A percentile compares a stretch with the other conserved stretches of the same genome.
Conservation (phyloP, 2,329 filamentous ascomycete genomes). For the Fusarium irregulare region DNA sequence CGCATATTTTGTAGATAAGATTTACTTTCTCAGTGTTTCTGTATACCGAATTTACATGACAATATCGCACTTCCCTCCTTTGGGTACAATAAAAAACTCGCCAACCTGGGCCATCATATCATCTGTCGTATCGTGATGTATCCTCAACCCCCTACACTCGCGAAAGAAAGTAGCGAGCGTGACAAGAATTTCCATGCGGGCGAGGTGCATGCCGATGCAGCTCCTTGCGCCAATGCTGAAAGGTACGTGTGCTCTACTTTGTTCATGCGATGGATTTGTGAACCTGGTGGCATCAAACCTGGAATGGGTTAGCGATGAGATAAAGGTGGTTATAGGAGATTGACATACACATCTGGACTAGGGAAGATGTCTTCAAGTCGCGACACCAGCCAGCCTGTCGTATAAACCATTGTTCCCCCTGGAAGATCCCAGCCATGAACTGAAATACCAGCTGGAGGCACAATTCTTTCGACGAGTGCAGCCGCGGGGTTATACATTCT, state of each 20-base stretch:
- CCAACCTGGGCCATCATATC: conserved; percentile 6
- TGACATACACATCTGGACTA: not conserved
- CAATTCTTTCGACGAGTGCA: not conserved
- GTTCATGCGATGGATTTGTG: not conserved
- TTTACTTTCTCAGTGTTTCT: too few relatives aligned
- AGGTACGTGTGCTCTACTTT: conserved; percentile 8
- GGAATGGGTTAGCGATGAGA: accelerated
- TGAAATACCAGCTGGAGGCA: not conserved
- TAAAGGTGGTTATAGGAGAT: accelerated
- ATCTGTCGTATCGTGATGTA: not conserved
- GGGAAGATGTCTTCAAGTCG: not conserved
- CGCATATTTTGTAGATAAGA: not conserved
- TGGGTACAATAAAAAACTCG: conserved; percentile 10
- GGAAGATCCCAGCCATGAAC: conserved; percentile 7
- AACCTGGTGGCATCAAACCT: conserved; percentile 3
- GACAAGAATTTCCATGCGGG: conserved; percentile 12
- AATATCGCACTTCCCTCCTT: not conserved
- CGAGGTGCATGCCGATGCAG: conserved; percentile 12
- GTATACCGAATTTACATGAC: not conserved
- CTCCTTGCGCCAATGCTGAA: conserved; percentile 10
- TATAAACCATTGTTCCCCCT: conserved; percentile 5
- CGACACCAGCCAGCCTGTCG: conserved; percentile 14
- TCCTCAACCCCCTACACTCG: not conserved
- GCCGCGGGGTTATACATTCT: conserved; percentile 11
- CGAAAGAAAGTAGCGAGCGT: not conserved